Evolutionary conservation across 495 filamentous ascomycete species (phyloP).

Genomic region (Hypoxylon trugodes): DNA sequence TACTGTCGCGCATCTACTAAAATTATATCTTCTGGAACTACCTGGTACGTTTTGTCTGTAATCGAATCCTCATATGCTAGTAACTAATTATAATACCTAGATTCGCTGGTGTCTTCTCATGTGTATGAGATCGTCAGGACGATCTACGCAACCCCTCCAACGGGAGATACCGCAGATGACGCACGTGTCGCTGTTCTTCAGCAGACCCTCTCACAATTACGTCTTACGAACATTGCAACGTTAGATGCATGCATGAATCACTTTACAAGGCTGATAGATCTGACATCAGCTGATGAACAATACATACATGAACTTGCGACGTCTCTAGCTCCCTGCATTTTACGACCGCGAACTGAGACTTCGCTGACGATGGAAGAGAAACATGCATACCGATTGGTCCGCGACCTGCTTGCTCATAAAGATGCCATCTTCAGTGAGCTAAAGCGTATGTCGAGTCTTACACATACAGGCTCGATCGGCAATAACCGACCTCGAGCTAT

Average conservation of each 20-base stretch:
- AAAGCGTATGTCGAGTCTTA: slow-evolving; percentile 83
- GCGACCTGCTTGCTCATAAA: slow-evolving; percentile 93
- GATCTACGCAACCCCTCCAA: slow-evolving; percentile 87
- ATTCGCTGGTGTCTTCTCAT: slow-evolving; percentile 96
- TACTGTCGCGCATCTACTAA: slow-evolving; percentile 91
- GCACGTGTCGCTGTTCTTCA: slow-evolving; percentile 91
- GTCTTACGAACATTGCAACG: slow-evolving; percentile 96
- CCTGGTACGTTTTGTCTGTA: slow-evolving; percentile 69
- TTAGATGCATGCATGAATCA: slow-evolving; percentile 98
- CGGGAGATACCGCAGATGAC: slow-evolving; percentile 70
- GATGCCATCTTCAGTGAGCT: slow-evolving; percentile 94
- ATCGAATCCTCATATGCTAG: not conserved
- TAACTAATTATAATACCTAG: slow-evolving; percentile 55
- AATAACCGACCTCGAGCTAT: slow-evolving; percentile 82
- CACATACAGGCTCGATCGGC: slow-evolving; percentile 59
- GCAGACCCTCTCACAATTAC: slow-evolving; percentile 92
- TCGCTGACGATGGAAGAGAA: slow-evolving; percentile 95
- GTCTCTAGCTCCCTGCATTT: slow-evolving; percentile 82
- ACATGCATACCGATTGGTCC: slow-evolving; percentile 88
- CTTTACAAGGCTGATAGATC: slow-evolving; percentile 94
- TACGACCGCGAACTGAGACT: slow-evolving; percentile 85
- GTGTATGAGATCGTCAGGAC: slow-evolving; percentile 99
- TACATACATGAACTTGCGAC: slow-evolving; percentile 82
- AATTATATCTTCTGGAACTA: slow-evolving; percentile 94
- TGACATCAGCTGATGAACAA: slow-evolving; percentile 92